Evolutionary conservation across 2,329 filamentous ascomycete species (phyloP).

Genomic region (Fusarium torulosum): DNA sequence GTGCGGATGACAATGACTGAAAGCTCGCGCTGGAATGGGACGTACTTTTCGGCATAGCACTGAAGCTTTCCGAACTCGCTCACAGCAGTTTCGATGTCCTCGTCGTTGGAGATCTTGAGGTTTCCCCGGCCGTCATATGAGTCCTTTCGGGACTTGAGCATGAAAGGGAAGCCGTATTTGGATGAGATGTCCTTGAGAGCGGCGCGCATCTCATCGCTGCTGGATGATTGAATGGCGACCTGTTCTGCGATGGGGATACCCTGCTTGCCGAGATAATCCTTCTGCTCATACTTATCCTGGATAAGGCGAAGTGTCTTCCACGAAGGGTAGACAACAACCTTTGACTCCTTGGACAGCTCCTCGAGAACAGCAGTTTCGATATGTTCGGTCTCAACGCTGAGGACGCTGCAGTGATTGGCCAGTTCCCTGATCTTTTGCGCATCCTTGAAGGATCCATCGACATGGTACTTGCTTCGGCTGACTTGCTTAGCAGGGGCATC

Average conservation of each 20-base stretch:
- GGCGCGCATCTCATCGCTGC: conserved; percentile 66
- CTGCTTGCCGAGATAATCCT: conserved; percentile 78
- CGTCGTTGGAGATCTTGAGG: conserved; percentile 61
- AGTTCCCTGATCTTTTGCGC: conserved; percentile 81
- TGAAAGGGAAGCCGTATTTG: conserved; percentile 83
- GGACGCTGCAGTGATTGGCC: conserved; percentile 80
- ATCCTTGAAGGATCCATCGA: conserved; percentile 91
- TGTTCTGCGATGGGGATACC: conserved; percentile 81
- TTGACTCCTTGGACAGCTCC: conserved; percentile 77
- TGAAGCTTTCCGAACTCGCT: conserved; percentile 76
- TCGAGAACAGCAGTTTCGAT: conserved; percentile 91
- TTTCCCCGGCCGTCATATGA: conserved; percentile 91
- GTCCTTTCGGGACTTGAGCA: conserved; percentile 91
- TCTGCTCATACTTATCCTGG: conserved; percentile 94
- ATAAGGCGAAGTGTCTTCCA: conserved; percentile 90
- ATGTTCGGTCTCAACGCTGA: conserved; percentile 97
- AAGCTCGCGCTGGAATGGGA: conserved; percentile 86
- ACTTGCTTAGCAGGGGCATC: conserved; percentile 88
- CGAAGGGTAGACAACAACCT: conserved; percentile 75
- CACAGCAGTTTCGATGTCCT: conserved; percentile 72
- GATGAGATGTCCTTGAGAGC: conserved; percentile 74
- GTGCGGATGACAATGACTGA: conserved; percentile 96
- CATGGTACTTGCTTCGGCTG: conserved; percentile 78
- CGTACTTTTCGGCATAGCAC: conserved; percentile 92
- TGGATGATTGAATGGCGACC: conserved; percentile 67